Percentiles rank a stretch among this genome's conserved stretches.
These are phyloP conservation scores for Ceratobasidium sp. DNA, from an alignment of 1,284 basidiomycete species.

Conservation along the genomic window DNA sequence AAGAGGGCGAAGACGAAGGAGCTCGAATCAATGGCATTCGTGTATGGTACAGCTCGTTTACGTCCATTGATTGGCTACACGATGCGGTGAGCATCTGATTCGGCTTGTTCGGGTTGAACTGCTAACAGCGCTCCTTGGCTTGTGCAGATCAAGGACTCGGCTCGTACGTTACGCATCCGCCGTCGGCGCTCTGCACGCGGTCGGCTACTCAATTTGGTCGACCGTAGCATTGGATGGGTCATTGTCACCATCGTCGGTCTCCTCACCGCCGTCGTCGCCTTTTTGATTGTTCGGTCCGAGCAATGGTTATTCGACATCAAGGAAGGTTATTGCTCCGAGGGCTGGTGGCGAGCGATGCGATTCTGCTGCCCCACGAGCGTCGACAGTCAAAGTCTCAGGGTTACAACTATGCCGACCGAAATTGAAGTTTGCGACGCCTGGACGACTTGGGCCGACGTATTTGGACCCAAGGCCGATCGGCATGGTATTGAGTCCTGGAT, in stretches of 20 bases:
- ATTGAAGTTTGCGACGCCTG: constrained; percentile 65
- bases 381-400: constrained; percentile 37
- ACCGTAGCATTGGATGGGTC: constrained; percentile 89
- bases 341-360: constrained; percentile 77
- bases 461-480: constrained; percentile 45
- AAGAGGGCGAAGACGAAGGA: constrained; percentile 58
- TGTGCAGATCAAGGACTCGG: constrained; percentile 79
- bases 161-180: constrained; percentile 72
- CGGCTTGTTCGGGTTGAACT: not conserved
- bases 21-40: constrained; percentile 83
- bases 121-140: constrained; percentile 1
- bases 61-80: constrained; percentile 89
- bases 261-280: constrained; percentile 84
- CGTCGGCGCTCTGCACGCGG: constrained; percentile 75
- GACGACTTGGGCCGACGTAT: constrained; percentile 70
- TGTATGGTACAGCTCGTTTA: constrained; percentile 90
- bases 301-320: constrained; percentile 94
- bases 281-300: constrained; percentile 85
- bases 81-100: constrained; percentile 60
- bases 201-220: constrained; percentile 69
- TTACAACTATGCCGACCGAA: constrained; percentile 45
- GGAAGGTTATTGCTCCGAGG: constrained; percentile 80
- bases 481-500: constrained; percentile 51
- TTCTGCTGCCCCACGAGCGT: constrained; percentile 73
- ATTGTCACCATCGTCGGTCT: constrained; percentile 88